Conservation (phyloP, 768 basidiomycete species). For the Tylopilus cervinicoccineus region DNA sequence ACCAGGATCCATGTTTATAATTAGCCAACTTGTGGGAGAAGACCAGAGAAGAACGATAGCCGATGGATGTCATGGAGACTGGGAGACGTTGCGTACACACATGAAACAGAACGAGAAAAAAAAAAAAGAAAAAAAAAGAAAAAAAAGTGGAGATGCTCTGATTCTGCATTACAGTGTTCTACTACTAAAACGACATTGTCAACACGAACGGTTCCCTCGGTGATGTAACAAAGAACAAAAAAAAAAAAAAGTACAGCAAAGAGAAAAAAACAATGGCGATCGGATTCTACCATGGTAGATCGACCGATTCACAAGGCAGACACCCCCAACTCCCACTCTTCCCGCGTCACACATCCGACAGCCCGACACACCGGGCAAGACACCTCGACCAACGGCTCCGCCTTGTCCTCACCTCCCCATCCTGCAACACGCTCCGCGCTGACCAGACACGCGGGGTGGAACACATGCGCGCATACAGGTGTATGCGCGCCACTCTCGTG, state of each 20-base stretch:
- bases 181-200: not conserved
- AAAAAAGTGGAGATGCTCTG: too few relatives aligned
- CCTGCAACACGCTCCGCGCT: constrained; percentile 60
- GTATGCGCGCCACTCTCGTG: constrained; percentile 13
- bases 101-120: not conserved
- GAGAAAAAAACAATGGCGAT: not conserved
- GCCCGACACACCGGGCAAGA: constrained; percentile 70
- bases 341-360: constrained; percentile 53
- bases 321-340: constrained; percentile 58
- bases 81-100: not conserved
- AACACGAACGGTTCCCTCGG: not conserved
- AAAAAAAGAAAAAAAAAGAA: not conserved
- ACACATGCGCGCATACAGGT: constrained; percentile 55
- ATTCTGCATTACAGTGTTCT: too few relatives aligned
- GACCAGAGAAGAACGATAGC: not conserved
- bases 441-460: constrained; percentile 73
- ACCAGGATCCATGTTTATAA: not conserved
- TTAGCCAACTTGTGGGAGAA: not conserved
- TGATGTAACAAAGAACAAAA: not conserved
- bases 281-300: not conserved
- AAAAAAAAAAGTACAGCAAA: not conserved
- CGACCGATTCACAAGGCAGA: constrained; percentile 22
- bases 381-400: constrained; percentile 51
- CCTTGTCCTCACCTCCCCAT: constrained; percentile 49
- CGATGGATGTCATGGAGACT: constrained; percentile 19